These are phyloP conservation scores for Verticillium nonalfalfae DNA, from an alignment of 2,329 filamentous ascomycete species.

Conservation along the genomic window DNA sequence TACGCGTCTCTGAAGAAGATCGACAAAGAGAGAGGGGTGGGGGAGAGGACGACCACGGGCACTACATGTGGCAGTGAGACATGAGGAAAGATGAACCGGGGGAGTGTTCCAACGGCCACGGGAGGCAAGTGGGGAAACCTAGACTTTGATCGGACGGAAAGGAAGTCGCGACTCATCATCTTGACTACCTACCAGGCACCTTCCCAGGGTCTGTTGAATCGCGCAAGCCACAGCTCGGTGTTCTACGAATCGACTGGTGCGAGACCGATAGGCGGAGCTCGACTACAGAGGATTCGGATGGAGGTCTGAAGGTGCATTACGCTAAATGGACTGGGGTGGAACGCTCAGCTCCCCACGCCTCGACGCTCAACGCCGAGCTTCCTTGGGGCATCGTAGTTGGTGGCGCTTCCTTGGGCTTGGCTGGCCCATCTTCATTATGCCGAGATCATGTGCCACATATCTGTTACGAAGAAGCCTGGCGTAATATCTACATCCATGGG, in stretches of 20 bases:
- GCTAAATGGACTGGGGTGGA: background rate
- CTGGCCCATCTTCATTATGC: background rate
- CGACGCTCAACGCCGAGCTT: background rate
- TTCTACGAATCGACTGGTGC: background rate
- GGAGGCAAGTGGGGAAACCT: background rate
- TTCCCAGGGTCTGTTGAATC: background rate
- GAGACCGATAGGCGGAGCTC: background rate
- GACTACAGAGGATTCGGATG: background rate
- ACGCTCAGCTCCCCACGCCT: background rate
- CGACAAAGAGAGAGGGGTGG: background rate
- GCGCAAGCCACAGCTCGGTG: background rate
- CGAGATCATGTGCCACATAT: background rate
- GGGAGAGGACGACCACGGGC: background rate
- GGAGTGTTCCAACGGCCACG: background rate
- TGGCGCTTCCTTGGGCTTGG: background rate
- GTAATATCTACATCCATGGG: too few species aligned
- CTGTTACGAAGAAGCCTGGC: background rate
- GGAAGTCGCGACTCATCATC: background rate
- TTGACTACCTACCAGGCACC: background rate
- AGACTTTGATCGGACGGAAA: background rate
- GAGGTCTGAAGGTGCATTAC: background rate
- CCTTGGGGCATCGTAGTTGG: background rate
- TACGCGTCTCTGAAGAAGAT: background rate
- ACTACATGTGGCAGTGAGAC: conserved; percentile 1
- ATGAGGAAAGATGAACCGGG: background rate